phyloP scores from a whole-genome alignment of 2,329 filamentous ascomycete species.

The Ceratocystis destructans region DNA sequence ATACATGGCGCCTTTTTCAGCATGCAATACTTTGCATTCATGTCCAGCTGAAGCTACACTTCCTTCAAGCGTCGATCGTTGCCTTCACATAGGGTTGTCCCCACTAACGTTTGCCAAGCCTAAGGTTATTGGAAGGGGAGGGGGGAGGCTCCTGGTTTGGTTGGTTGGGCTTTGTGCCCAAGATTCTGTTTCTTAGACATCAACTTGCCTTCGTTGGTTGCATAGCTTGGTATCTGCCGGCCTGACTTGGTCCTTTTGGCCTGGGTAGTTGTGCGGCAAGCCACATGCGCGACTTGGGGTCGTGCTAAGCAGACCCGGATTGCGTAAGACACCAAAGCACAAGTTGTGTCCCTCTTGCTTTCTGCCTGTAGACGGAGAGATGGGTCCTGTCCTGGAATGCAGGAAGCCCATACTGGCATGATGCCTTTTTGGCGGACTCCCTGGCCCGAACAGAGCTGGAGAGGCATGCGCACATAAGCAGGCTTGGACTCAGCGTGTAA shows the following conservation, averaged over 20 bases:
- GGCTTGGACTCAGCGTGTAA: too few relatives aligned
- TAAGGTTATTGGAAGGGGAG: neutral
- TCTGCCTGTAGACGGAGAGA: neutral
- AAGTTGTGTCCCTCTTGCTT: neutral
- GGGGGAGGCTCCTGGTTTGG: neutral
- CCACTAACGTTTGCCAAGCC: neutral
- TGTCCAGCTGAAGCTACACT: constrained; percentile 1
- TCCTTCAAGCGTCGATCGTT: constrained; percentile 5
- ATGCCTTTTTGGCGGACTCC: neutral
- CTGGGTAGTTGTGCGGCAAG: too few relatives aligned
- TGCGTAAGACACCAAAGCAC: neutral
- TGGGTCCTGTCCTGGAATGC: constrained; percentile 14
- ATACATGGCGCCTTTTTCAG: neutral
- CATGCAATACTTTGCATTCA: neutral
- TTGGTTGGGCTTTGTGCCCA: neutral
- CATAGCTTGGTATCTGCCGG: neutral
- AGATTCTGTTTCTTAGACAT: neutral
- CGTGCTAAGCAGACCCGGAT: too few relatives aligned
- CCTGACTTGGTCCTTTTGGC: too few relatives aligned
- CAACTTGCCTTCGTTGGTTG: neutral
- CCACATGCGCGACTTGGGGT: too few relatives aligned
- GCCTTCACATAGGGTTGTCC: neutral
- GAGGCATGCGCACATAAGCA: neutral
- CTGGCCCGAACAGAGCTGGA: neutral
- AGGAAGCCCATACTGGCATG: neutral